Percentiles rank a stretch among this genome's conserved stretches.
Evolutionary conservation across 202 grass and related monocot species (phyloP).

Genomic region (Digitaria exilis): DNA sequence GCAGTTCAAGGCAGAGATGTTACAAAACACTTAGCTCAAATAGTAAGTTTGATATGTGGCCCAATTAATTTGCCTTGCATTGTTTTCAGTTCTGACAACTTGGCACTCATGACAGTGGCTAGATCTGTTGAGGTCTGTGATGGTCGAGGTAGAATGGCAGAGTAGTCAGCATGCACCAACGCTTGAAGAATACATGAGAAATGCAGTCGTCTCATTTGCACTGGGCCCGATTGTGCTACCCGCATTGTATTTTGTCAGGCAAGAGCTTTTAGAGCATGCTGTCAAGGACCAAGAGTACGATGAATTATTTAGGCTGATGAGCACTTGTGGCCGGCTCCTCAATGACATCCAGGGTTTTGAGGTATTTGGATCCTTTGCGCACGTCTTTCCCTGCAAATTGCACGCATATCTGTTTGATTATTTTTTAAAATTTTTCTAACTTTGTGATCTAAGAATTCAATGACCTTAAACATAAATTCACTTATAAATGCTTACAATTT

Average conservation of each 20-base stretch:
- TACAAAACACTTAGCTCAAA: constrained; percentile 56
- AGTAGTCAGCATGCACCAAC: constrained; percentile 55
- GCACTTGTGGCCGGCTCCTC: constrained; percentile 75
- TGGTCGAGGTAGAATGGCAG: constrained; percentile 69
- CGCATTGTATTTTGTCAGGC: constrained; percentile 72
- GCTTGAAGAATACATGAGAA: constrained; percentile 70
- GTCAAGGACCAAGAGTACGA: constrained; percentile 52
- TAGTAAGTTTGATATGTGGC: not conserved
- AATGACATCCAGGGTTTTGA: constrained; percentile 66
- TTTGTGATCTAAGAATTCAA: not conserved
- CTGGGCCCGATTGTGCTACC: constrained; percentile 73
- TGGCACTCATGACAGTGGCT: constrained; percentile 54
- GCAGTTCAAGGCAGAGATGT: constrained; percentile 52
- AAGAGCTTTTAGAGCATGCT: constrained; percentile 40
- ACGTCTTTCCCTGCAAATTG: not conserved
- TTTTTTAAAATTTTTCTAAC: not conserved
- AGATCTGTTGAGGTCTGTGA: constrained; percentile 63
- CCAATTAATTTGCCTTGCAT: not conserved
- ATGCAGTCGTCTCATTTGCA: constrained; percentile 62
- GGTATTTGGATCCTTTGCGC: constrained; percentile 31
- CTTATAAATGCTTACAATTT: not conserved
- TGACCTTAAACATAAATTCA: not conserved
- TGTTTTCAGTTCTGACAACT: constrained; percentile 19
- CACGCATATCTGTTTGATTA: constrained; percentile 1
- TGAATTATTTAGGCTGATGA: constrained; percentile 60